Evolutionary conservation across 345 rosid genomes (phyloP), one percentile per base, ranked within the genome.

Genomic region (Alliaria petiolata): DNA sequence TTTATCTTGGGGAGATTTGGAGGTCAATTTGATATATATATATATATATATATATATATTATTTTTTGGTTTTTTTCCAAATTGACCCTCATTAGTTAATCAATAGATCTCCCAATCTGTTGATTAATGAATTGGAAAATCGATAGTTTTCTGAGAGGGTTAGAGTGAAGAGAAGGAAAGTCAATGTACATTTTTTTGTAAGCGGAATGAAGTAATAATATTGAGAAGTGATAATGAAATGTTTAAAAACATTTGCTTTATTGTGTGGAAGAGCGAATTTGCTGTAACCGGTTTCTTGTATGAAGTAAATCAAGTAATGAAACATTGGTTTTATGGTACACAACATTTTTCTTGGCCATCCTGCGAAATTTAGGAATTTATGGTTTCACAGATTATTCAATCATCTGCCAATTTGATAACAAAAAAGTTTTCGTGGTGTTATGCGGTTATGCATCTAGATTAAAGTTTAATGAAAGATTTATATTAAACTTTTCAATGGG

Each of bases 121-220:
- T 51, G 55, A 36, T 45, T 55, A 36, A 34, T 34, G 16, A 44
- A 64, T 14, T n/a, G 6, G 71, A 73, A 73, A 73, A 73, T 40
- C 42, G 4, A 46, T 47, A 46, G 60, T 74, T 74, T 57, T 74
- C 77, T 30, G 14, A 47, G 11, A 20, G 66, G 65, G 28, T 44
- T 16, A 8, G 49, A 62, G 52, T 47, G 22, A 57, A 6, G 58
- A 54, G 17, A 61, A 33, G 25, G 25, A 9, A 49, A 17, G 33
- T 26, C 33, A 7, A 4, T 65, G 77, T 65, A 57, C 51, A 65
- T 28, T 65, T 28, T 65, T 71, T 67, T 66, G 55, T 58, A 16
- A 65, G 39, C 56, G 36, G 7, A 39, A 28, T n/a, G n/a, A n/a
- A n/a, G n/a, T n/a, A 44, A 1, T 25, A 33, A 38, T 50, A 50